Evolutionary conservation across 1,284 basidiomycete genomes (phyloP), one percentile per base, ranked within the genome.

Genomic region (Lignosus rhinocerotis): DNA sequence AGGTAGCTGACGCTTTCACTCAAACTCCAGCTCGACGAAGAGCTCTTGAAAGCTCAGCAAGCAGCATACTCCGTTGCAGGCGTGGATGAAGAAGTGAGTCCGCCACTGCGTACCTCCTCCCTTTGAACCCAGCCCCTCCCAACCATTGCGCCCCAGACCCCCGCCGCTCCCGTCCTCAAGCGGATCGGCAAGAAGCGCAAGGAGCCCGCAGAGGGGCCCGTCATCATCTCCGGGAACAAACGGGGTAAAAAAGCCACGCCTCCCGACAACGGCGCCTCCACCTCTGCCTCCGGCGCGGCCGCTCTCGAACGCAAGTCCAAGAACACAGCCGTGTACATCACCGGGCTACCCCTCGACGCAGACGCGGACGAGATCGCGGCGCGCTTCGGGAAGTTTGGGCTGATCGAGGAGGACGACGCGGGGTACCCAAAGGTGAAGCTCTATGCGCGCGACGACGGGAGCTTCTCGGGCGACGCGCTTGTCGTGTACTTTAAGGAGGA

Each of bases 401-500:
- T 99, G 25, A 86, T 99, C 58, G 89, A 98, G 70, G 92, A 97
- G 69, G 94, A 94, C 66, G 90, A 96, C 67, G 79, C 87, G 12
- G 94, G 94, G 11, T 82, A 92, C 54, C 89, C 92, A 12, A 91
- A 96, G 66, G 84, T 98, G 72, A 98, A 99, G 78, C 81, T 99
- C 77, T 99, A 99, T 73, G 88, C 90, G 55, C 87, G 86, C 62
- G 93, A 93, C 2, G 88, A 93, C 61, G 94, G 94, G n/a, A 75
- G 80, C 34, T 98, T 98, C 75, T 97, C 87, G 68, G 96, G 97
- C 34, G 96, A 99, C 65, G 96, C 96, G 1, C 77, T 99, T 62
- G 88, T 99, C 57, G 94, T 98, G 47, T 99, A 93, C 74, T 97
- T 98, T 80, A 98, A 98, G 73, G 94, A 96, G 70, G 96, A 96